phyloP scores from a whole-genome alignment of 2,329 filamentous ascomycete genomes.

The Pseudogymnoascus sp. region DNA sequence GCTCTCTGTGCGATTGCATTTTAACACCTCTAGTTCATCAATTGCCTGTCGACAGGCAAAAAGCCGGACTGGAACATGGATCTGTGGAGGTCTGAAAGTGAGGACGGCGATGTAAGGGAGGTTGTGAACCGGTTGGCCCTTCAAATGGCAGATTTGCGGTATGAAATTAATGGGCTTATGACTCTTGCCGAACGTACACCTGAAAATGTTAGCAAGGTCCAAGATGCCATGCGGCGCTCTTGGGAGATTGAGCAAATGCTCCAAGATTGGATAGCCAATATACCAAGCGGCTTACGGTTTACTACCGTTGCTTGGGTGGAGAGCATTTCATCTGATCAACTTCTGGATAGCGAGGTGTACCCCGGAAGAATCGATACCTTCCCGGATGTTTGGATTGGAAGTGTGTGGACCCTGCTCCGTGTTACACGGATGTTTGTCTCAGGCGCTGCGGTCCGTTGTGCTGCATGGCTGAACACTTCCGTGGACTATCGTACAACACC shows the following conservation, averaged over 20 bases:
- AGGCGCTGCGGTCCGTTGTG: constrained; percentile 48
- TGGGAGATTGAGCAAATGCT: constrained; percentile 46
- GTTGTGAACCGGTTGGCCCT: constrained; percentile 38
- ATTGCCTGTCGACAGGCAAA: constrained; percentile 46
- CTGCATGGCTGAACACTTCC: constrained; percentile 52
- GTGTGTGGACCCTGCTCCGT: constrained; percentile 48
- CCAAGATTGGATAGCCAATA: constrained; percentile 40
- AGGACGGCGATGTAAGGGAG: constrained; percentile 40
- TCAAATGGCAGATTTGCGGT: constrained; percentile 46
- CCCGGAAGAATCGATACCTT: constrained; percentile 54
- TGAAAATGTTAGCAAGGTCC: constrained; percentile 43
- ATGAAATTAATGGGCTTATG: constrained; percentile 44
- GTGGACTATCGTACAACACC: constrained; percentile 55
- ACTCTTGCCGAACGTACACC: constrained; percentile 37
- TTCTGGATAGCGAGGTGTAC: constrained; percentile 46
- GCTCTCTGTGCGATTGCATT: background rate
- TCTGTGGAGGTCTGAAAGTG: constrained; percentile 51
- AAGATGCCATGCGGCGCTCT: constrained; percentile 43
- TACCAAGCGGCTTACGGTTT: constrained; percentile 44
- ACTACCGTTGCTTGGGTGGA: constrained; percentile 50
- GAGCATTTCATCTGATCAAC: constrained; percentile 43
- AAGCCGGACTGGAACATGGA: constrained; percentile 45
- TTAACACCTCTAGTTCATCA: constrained; percentile 46
- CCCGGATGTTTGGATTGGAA: constrained; percentile 50
- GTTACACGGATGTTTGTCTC: constrained; percentile 47